These are phyloP conservation scores for Tillandsia fasciculata DNA, from an alignment of 176 grass and related monocot species.

Conservation along the genomic window DNA sequence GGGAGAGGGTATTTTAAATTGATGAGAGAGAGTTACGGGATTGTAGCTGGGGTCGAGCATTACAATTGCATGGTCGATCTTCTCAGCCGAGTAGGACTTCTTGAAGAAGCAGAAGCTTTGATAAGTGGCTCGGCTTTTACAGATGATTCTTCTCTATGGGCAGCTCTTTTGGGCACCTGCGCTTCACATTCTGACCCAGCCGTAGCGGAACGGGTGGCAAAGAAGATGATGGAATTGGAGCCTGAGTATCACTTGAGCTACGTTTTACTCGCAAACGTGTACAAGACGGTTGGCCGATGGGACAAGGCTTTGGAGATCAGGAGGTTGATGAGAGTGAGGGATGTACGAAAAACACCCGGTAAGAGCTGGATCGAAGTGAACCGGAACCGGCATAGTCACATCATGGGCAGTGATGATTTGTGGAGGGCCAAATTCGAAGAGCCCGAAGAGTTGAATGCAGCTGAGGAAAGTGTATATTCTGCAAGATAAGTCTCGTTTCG, in stretches of 20 bases:
- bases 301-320: conserved; percentile 65
- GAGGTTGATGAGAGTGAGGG: conserved; percentile 52
- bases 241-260: conserved; percentile 80
- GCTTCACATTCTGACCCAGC: conserved; percentile 48
- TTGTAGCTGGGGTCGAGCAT: conserved; percentile 60
- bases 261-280: conserved; percentile 74
- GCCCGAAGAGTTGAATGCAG: conserved; percentile 4
- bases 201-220: conserved; percentile 57
- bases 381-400: conserved; percentile 12
- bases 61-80: conserved; percentile 90
- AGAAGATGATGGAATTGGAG: conserved; percentile 70
- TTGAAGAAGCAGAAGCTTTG: conserved; percentile 78
- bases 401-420: conserved; percentile 11
- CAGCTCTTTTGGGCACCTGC: conserved; percentile 53
- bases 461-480: conserved; percentile 7
- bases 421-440: conserved; percentile 5
- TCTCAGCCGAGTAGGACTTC: conserved; percentile 62
- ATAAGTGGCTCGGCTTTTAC: conserved; percentile 44
- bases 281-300: conserved; percentile 65
- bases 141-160: conserved; percentile 61
- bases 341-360: conserved; percentile 46
- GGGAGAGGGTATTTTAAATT: conserved; percentile 57
- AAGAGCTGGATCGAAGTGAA: conserved; percentile 62
- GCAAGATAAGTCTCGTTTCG: neutral
- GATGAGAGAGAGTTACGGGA: conserved; percentile 44